These are phyloP conservation scores for Talaromyces islandicus DNA, from an alignment of 2,329 filamentous ascomycete species.

Conservation along the genomic window DNA sequence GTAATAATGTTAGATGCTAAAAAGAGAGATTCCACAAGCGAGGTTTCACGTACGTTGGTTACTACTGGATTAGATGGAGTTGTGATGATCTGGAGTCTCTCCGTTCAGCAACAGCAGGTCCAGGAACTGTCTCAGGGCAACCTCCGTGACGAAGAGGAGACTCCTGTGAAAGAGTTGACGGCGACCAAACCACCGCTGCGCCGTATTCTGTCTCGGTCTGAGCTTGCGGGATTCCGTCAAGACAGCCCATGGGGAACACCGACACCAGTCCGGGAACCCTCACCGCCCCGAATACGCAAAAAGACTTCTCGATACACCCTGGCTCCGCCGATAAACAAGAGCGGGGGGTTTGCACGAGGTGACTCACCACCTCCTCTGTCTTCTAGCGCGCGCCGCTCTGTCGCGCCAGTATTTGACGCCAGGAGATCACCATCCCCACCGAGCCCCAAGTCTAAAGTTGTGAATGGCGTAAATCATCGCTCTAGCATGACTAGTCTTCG, in stretches of 20 bases:
- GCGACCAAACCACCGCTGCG: constrained; percentile 68
- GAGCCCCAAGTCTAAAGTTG: constrained; percentile 27
- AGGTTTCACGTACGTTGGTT: constrained; percentile 49
- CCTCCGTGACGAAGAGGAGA: constrained; percentile 30
- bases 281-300: constrained; percentile 49
- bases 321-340: constrained; percentile 29
- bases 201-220: constrained; percentile 78
- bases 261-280: constrained; percentile 39
- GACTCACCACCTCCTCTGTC: constrained; percentile 24
- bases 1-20: constrained; percentile 60
- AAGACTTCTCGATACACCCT: constrained; percentile 50
- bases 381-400: constrained; percentile 23
- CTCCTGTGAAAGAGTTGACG: constrained; percentile 43
- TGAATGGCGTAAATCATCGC: constrained; percentile 22
- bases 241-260: constrained; percentile 41
- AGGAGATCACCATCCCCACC: constrained; percentile 36
- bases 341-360: constrained; percentile 20
- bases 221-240: constrained; percentile 71
- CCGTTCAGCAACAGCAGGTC: constrained; percentile 26
- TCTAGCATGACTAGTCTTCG: constrained; percentile 29
- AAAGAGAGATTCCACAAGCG: constrained; percentile 32
- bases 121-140: constrained; percentile 22
- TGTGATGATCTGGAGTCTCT: constrained; percentile 68
- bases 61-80: constrained; percentile 75
- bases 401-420: constrained; percentile 19